Evolutionary conservation across 2,329 filamentous ascomycete species (phyloP).

Genomic region (Coniochaeta pulveracea): DNA sequence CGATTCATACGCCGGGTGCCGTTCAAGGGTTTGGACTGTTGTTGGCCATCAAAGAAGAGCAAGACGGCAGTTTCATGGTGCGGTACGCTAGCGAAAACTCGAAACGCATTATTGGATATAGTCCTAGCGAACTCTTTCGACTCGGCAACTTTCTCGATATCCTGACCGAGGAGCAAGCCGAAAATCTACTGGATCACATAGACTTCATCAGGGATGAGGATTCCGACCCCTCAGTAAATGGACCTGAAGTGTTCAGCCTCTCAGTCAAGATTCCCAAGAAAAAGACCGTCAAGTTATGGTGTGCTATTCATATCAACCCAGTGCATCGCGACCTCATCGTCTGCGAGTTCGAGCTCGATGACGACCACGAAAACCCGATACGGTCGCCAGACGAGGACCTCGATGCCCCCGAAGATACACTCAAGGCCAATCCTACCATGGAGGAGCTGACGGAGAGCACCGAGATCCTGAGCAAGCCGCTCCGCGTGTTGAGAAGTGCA

Average conservation of each 20-base stretch:
- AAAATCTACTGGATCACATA: constrained; percentile 75
- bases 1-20: constrained; percentile 77
- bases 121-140: constrained; percentile 63
- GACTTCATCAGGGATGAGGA: constrained; percentile 82
- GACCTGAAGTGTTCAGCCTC: constrained; percentile 77
- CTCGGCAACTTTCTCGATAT: constrained; percentile 73
- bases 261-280: constrained; percentile 50
- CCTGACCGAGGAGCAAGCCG: constrained; percentile 69
- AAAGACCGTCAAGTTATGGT: constrained; percentile 65
- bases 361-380: constrained; percentile 59
- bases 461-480: constrained; percentile 59
- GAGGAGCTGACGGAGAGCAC: constrained; percentile 71
- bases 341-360: constrained; percentile 81
- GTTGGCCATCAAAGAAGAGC: constrained; percentile 60
- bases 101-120: constrained; percentile 61
- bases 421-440: constrained; percentile 58
- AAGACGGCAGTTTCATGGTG: constrained; percentile 55
- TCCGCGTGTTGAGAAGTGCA: constrained; percentile 66
- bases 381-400: constrained; percentile 48
- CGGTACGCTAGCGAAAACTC: constrained; percentile 77
- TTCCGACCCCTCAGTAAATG: constrained; percentile 61
- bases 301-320: constrained; percentile 68
- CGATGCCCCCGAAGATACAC: constrained; percentile 59
- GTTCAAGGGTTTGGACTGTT: constrained; percentile 72
- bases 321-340: constrained; percentile 61